These are phyloP conservation scores for Schizosaccharomyces cryophilus DNA, from an alignment of 805 yeast genomes.

Conservation along the genomic window DNA sequence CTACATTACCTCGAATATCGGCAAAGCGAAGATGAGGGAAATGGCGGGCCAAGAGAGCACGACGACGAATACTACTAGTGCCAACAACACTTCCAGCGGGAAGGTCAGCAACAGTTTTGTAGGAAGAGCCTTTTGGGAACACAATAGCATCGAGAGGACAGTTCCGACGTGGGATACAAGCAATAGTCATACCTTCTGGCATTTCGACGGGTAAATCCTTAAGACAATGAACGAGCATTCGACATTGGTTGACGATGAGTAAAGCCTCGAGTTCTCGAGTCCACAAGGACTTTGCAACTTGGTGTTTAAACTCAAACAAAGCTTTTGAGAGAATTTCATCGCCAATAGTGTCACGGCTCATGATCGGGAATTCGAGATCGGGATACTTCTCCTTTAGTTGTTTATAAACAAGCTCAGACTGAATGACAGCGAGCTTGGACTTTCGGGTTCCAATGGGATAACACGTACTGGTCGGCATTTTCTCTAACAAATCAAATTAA, in stretches of 20 bases:
- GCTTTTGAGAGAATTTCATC: slow-evolving; percentile 73
- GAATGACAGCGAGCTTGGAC: slow-evolving; percentile 67
- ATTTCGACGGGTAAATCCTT: slow-evolving; percentile 60
- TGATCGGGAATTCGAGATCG: slow-evolving; percentile 41
- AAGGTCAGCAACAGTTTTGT: slow-evolving; percentile 41
- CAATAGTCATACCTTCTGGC: slow-evolving; percentile 75
- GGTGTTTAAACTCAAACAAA: slow-evolving; percentile 57
- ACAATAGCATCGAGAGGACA: slow-evolving; percentile 52
- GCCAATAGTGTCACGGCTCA: slow-evolving; percentile 68
- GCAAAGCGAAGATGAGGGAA: slow-evolving; percentile 59
- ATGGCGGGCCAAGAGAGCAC: slow-evolving; percentile 63
- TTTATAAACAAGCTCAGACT: slow-evolving; percentile 48
- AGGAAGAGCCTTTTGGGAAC: slow-evolving; percentile 41
- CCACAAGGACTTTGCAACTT: slow-evolving; percentile 70
- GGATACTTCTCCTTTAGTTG: slow-evolving; percentile 37
- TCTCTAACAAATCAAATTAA: not conserved
- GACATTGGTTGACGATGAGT: slow-evolving; percentile 32
- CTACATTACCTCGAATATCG: slow-evolving; percentile 63
- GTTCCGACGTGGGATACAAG: slow-evolving; percentile 63
- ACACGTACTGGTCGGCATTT: not conserved
- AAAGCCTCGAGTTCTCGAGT: slow-evolving; percentile 78
- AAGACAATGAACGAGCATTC: slow-evolving; percentile 76
- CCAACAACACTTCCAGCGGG: slow-evolving; percentile 79
- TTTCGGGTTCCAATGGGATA: slow-evolving; percentile 55
- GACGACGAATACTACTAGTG: slow-evolving; percentile 79